Evolutionary conservation across 73 alveolate genomes (phyloP).

Genomic region (Tetrahymena thermophila): DNA sequence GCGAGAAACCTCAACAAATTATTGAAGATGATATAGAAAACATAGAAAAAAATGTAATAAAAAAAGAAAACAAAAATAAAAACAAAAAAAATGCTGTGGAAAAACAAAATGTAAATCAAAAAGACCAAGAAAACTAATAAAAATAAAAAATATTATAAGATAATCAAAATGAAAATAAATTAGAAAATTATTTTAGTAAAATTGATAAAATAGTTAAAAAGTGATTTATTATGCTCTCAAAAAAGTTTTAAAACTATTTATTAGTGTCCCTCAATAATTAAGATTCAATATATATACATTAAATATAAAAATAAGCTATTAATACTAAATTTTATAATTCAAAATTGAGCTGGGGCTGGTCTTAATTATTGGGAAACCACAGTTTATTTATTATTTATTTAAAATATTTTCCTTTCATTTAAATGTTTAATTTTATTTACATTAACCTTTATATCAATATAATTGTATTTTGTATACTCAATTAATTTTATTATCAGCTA

Average conservation of each 20-base stretch:
- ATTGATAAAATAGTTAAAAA: neutral
- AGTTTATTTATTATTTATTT: no score
- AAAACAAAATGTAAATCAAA: neutral
- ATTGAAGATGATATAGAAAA: neutral
- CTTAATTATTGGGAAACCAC: no score
- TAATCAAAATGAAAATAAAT: neutral
- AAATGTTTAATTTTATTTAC: no score
- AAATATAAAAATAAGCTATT: no score
- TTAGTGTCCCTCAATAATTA: neutral
- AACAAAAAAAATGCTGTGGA: neutral
- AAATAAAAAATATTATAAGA: neutral
- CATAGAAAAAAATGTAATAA: neutral
- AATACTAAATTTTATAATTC: no score
- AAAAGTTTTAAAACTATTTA: neutral
- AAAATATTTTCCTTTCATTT: no score
- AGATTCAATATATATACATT: no score
- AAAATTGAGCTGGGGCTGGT: no score
- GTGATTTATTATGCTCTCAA: neutral
- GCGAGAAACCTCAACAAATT: neutral
- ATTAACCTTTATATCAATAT: no score
- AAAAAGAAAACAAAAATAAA: neutral
- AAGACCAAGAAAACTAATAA: neutral
- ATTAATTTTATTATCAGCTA: no score
- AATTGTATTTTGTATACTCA: no score
- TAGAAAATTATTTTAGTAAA: neutral